Evolutionary conservation across 1,139 yeast species (phyloP), one percentile per base, ranked within the genome.

Genomic region (Pneumocystis murina): DNA sequence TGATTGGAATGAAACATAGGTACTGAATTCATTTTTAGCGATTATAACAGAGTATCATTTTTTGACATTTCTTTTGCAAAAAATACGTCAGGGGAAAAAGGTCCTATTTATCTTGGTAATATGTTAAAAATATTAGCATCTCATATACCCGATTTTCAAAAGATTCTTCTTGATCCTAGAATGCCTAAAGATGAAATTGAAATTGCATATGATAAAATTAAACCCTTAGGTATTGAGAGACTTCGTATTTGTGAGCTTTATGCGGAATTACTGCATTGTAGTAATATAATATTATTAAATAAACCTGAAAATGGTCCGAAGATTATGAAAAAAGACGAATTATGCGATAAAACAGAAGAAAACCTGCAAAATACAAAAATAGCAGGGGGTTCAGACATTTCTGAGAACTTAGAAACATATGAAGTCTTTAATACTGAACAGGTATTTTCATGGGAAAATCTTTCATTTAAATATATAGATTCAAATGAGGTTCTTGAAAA

Each of bases 261-360:
- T 67, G 98, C 98, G 0, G 99, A 92, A 73, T 79, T 92, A 62
- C 80, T 92, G 65, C 99, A 92, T 75, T 92, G 99, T 72, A 89
- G 97, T 35, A 92, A 92, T 74, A 94, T 94, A 98, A 94, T 92
- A 0, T 77, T 92, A 60, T 79, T 92, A 68, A 92, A 92, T 72
- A 96, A 91, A 68, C 85, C 84, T 66, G 82, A 83, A 68, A 97
- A 97, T 14, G 95, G 83, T 71, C 83, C 80, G 54, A 84, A 88
- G 59, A 96, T 91, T 1, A 75, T 74, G 61, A 86, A 85, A 70
- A 81, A 98, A 64, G 96, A 90, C 71, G 77, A 78, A 30, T 83
- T 86, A 67, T 80, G 97, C 68, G 77, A 76, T 62, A 77, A 2
- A 73, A 79, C 41, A 78, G 5, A 54, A 20, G 28, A 58, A 28